Evolutionary conservation across 495 filamentous ascomycete species (phyloP).

Genomic region (Penicillium desertorum): DNA sequence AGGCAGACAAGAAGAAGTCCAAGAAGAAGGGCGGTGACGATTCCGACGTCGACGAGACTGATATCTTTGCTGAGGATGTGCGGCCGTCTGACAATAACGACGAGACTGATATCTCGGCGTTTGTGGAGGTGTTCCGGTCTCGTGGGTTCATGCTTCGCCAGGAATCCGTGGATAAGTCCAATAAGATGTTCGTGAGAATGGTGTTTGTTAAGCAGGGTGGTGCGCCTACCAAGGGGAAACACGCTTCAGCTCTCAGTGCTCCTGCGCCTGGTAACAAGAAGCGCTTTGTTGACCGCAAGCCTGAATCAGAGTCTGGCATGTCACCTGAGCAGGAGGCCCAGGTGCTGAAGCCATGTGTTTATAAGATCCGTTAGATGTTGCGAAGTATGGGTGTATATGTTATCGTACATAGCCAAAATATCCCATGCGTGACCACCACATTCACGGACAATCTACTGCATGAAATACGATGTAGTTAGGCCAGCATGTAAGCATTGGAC

Average conservation of each 20-base stretch:
- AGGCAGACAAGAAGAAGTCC: conserved; percentile 50
- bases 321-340: conserved; percentile 57
- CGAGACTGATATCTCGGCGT: conserved; percentile 84
- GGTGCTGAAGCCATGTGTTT: conserved; percentile 94
- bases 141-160: conserved; percentile 73
- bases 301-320: conserved; percentile 53
- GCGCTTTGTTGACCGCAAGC: conserved; percentile 57
- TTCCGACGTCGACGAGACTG: conserved; percentile 46
- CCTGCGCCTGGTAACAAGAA: conserved; percentile 50
- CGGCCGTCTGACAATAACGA: conserved; percentile 38
- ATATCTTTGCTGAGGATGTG: conserved; percentile 51
- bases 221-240: conserved; percentile 67
- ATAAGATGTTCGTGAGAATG: conserved; percentile 99
- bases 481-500: conserved; percentile 7
- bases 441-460: not conserved
- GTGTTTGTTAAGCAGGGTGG: conserved; percentile 76
- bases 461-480: not conserved
- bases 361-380: conserved; percentile 72
- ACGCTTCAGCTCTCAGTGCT: conserved; percentile 42
- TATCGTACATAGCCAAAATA: conserved; percentile 9
- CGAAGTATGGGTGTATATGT: not conserved
- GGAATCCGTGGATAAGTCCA: conserved; percentile 70
- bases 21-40: conserved; percentile 41
- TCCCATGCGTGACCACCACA: not conserved
- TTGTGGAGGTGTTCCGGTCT: conserved; percentile 75